These are phyloP conservation scores for Tuber brumale DNA, from an alignment of 495 filamentous ascomycete genomes.

Conservation along the genomic window DNA sequence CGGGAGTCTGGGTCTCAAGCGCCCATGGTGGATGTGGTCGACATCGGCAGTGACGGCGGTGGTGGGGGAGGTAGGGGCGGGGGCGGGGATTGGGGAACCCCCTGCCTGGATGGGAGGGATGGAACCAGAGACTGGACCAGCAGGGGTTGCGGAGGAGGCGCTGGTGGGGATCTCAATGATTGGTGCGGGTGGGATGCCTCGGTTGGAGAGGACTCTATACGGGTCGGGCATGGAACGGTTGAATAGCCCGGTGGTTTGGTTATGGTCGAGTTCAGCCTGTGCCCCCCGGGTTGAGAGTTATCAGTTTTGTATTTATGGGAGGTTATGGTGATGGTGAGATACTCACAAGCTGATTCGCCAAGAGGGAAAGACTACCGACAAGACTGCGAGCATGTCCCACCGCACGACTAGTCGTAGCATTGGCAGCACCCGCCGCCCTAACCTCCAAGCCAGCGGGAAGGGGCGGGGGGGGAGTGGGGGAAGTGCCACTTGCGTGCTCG, in stretches of 20 bases:
- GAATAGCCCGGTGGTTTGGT: not conserved
- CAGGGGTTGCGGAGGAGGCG: not conserved
- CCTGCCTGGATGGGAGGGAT: not conserved
- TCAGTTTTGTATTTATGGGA: not conserved
- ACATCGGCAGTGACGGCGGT: not conserved
- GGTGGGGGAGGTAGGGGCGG: not conserved
- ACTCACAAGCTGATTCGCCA: not conserved
- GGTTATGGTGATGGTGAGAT: not conserved
- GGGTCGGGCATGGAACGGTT: not conserved
- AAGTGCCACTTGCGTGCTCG: not conserved
- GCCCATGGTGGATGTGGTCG: too few relatives aligned
- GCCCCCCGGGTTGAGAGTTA: not conserved
- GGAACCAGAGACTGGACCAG: not conserved
- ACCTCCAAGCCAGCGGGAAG: not conserved
- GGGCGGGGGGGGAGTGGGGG: too few relatives aligned
- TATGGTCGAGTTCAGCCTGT: not conserved
- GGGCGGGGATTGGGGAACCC: not conserved
- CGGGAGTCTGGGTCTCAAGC: not conserved
- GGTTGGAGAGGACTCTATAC: not conserved
- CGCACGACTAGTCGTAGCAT: not conserved
- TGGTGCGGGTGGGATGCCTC: not conserved
- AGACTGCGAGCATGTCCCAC: not conserved
- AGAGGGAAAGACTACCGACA: not conserved
- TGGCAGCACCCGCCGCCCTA: not conserved
- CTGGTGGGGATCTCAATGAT: not conserved